These are phyloP conservation scores for Hyaloscypha finlandica DNA, from an alignment of 495 filamentous ascomycete species.

Conservation along the genomic window DNA sequence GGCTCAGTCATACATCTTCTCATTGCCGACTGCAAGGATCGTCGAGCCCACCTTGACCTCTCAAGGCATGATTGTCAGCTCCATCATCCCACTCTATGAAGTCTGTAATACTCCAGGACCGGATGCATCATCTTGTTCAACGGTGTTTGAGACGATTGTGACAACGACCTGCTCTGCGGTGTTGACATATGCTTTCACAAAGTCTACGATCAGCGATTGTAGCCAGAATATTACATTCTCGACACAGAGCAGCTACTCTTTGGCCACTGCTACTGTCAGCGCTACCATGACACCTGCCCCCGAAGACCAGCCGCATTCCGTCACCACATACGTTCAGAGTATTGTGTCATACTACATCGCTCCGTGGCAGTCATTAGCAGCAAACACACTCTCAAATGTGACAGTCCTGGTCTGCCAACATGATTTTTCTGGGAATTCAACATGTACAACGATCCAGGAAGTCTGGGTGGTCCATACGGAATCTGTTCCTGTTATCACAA, in stretches of 20 bases:
- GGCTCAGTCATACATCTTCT: neutral
- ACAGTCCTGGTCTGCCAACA: constrained; percentile 13
- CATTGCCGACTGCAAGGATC: neutral
- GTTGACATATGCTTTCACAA: constrained; percentile 15
- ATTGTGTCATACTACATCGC: constrained; percentile 21
- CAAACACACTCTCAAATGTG: constrained; percentile 7
- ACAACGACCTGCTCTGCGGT: constrained; percentile 13
- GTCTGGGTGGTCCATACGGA: constrained; percentile 11
- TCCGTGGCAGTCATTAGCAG: constrained; percentile 22
- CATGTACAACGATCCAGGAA: constrained; percentile 9
- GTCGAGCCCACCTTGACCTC: neutral
- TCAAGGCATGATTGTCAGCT: constrained; percentile 11
- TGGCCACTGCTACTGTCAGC: constrained; percentile 4
- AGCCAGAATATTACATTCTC: constrained; percentile 23
- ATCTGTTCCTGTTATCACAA: constrained; percentile 9
- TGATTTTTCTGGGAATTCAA: neutral
- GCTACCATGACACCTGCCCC: neutral
- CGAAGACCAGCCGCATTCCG: neutral
- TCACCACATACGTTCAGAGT: constrained; percentile 18
- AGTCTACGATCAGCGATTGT: constrained; percentile 18
- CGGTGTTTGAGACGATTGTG: neutral
- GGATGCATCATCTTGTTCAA: constrained; percentile 8
- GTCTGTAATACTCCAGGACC: constrained; percentile 3
- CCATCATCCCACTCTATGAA: constrained; percentile 2
- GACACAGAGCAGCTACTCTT: constrained; percentile 8